Evolutionary conservation across 371 early-diverging fungal genomes (phyloP), one percentile per base, ranked within the genome.

Genomic region (Fennellomyces sp.): DNA sequence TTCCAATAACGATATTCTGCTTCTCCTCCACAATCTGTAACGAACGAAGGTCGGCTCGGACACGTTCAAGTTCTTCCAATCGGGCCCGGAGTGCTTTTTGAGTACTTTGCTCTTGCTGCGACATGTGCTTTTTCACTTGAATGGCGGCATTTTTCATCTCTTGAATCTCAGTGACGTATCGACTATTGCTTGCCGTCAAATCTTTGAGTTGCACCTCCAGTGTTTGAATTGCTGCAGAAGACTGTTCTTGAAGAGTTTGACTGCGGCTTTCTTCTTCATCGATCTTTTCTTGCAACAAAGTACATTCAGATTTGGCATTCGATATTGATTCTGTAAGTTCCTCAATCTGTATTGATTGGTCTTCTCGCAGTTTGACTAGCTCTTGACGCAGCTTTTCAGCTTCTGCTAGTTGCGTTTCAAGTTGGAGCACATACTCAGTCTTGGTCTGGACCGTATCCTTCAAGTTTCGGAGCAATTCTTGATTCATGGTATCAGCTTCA

Each of bases 1-100:
- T 61, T 30, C 64, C 57, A 29, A 78, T 75, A 21, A 78, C 67
- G 2, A 47, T 53, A 48, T 73, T 73, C 64, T 78, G 79, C 25
- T 72, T 73, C 19, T 65, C 67, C 28, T 70, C 79, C 6, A 78
- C 70, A 3, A 39, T 38, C 0, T 57, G 66, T 10, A 78, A 36
- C 7, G 66, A 66, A 39, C 59, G 39, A 2, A 75, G 28, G 27
- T 75, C 75, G 5, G 53, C 33, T 19, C 73, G 64, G 42, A 73
- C 57, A 29, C 63, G 63, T 29, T 75, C 75, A 1, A 75, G 25
- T 30, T 78, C 71, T 30, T 70, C 64, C 11, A 77, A 27, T 21
- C 70, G 63, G 2, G 52, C 42, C 0, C 64, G 67, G 10, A 73
- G 56, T 2, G 66, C 55, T 3, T 62, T 52, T 15, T 68, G 69